A percentile compares a stretch with the other conserved stretches of the same genome.
These are phyloP conservation scores for Umbelopsis sp. DNA, from an alignment of 192 early-diverging fungal species.

Conservation along the genomic window DNA sequence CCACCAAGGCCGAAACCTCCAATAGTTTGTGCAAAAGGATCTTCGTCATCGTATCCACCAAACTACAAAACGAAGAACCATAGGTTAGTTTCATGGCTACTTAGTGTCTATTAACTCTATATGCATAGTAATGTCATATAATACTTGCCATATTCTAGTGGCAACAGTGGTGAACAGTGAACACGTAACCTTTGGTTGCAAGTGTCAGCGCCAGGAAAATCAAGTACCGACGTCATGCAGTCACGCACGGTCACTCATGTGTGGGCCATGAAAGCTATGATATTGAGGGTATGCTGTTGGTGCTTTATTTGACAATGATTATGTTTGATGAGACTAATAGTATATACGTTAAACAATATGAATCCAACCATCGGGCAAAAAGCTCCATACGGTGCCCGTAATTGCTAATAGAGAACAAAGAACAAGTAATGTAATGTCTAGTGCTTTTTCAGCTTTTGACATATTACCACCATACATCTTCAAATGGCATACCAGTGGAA, in stretches of 20 bases:
- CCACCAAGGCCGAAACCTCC: constrained; percentile 19
- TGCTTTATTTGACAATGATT: neutral
- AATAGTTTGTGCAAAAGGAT: constrained; percentile 30
- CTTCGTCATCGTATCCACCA: constrained; percentile 38
- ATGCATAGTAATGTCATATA: neutral
- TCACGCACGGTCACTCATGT: neutral
- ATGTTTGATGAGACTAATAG: too few relatives aligned
- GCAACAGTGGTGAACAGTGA: neutral
- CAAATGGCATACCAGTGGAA: constrained; percentile 39
- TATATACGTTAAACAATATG: neutral
- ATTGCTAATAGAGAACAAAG: constrained; percentile 1
- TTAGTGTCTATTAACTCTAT: neutral
- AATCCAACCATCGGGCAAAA: constrained; percentile 16
- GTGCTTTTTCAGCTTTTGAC: neutral
- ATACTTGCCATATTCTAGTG: constrained; percentile 3
- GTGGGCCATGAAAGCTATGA: neutral
- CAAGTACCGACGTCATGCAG: constrained; percentile 16
- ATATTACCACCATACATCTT: constrained; percentile 27
- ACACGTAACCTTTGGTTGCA: neutral
- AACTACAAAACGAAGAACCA: neutral
- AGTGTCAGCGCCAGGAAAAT: neutral
- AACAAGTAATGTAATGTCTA: constrained; percentile 8
- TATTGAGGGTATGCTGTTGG: neutral
- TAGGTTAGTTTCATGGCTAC: too few relatives aligned
- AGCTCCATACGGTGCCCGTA: constrained; percentile 20